Percentiles rank a stretch among this genome's conserved stretches.
These are phyloP conservation scores for Magnolia sinica DNA, from an alignment of 164 flowering plant genomes.

Conservation along the genomic window DNA sequence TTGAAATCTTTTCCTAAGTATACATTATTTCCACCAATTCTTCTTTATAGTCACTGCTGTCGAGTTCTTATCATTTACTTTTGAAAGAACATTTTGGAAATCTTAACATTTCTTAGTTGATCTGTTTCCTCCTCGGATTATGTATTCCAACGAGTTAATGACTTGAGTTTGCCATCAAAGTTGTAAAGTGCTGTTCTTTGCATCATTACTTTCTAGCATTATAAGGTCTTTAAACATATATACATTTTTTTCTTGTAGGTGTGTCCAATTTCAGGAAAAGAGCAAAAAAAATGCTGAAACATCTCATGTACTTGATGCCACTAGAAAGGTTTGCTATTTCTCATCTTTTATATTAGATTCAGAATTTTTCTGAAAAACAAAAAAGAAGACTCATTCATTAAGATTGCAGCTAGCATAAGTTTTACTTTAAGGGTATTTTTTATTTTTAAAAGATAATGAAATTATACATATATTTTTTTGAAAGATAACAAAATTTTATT, in stretches of 20 bases:
- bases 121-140: neutral
- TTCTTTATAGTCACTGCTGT: neutral
- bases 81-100: neutral
- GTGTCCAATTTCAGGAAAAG: slow-evolving; percentile 28
- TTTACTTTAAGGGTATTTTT: too few relatives aligned
- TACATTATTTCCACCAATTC: neutral
- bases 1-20: too few relatives aligned
- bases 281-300: slow-evolving; percentile 20
- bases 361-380: too few relatives aligned
- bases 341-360: too few relatives aligned
- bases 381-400: too few relatives aligned
- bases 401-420: too few relatives aligned
- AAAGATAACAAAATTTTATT: too few relatives aligned
- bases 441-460: too few relatives aligned
- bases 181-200: neutral
- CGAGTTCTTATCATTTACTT: neutral
- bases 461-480: too few relatives aligned
- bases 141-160: neutral
- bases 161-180: neutral
- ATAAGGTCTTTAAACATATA: neutral
- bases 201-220: neutral
- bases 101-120: neutral
- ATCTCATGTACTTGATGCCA: slow-evolving; percentile 21
- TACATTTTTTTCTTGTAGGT: slow-evolving; percentile 26
- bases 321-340: slow-evolving; percentile 39